A percentile compares a stretch with the other conserved stretches of the same genome.
These are phyloP conservation scores for Aspergillus sp. DNA, from an alignment of 2,329 filamentous ascomycete genomes.

Conservation along the genomic window DNA sequence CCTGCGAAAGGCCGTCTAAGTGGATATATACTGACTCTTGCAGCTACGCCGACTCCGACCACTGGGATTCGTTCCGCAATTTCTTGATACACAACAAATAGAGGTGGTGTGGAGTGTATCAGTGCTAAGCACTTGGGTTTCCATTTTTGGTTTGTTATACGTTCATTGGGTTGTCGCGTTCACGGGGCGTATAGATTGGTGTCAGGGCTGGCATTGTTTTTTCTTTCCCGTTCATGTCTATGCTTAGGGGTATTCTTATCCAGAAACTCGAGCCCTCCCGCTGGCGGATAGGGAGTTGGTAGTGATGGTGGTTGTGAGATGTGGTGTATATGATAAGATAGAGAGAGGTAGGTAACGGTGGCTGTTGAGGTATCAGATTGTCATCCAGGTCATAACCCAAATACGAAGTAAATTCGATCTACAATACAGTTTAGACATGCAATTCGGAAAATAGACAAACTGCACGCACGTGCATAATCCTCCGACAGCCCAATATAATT, in stretches of 20 bases:
- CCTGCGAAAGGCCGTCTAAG: not conserved
- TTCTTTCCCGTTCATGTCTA: conserved; percentile 5
- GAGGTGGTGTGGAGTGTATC: not conserved
- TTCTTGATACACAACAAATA: conserved; percentile 82
- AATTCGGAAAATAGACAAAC: too few relatives aligned
- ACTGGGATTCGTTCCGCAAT: conserved; percentile 84
- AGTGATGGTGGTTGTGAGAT: not conserved
- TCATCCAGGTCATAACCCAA: not conserved
- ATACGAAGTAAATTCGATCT: too few relatives aligned
- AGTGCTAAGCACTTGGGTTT: not conserved
- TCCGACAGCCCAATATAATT: too few relatives aligned
- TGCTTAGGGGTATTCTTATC: conserved; percentile 5
- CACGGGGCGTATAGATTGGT: conserved; percentile 25
- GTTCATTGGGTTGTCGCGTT: not conserved
- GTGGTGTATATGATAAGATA: conserved; percentile 2
- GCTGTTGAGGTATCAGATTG: not conserved
- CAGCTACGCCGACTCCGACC: conserved; percentile 76
- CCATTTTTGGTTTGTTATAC: not conserved
- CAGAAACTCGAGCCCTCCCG: conserved; percentile 8
- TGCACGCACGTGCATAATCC: too few relatives aligned
- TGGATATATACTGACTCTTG: conserved; percentile 7
- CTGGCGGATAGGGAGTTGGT: conserved; percentile 18
- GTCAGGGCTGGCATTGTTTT: conserved; percentile 14
- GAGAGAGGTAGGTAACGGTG: not conserved
- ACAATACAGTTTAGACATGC: too few relatives aligned